A percentile compares a stretch with the other conserved stretches of the same genome.
Evolutionary conservation across 176 grass and related monocot genomes (phyloP).

Genomic region (Urochloa ruziziensis): DNA sequence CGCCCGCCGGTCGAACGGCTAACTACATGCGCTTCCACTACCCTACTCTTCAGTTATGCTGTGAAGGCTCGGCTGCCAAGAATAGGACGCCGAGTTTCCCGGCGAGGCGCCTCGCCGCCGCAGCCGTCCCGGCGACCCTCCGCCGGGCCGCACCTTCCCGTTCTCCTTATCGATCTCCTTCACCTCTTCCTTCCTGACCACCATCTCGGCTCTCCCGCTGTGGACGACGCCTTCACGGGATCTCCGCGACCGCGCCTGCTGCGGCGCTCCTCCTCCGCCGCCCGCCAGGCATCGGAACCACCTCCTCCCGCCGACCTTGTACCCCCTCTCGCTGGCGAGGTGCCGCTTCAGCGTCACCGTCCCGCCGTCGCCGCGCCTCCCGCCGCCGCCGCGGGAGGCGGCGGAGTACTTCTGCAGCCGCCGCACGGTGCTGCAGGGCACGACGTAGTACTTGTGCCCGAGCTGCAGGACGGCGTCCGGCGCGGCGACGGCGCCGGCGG

Average conservation of each 20-base stretch:
- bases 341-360: conserved; percentile 17
- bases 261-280: not conserved
- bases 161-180: not conserved
- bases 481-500: conserved; percentile 25
- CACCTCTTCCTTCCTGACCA: not conserved
- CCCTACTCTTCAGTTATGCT: conserved; percentile 60
- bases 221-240: not conserved
- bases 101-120: conserved; percentile 27
- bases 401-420: conserved; percentile 43
- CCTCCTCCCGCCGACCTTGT: conserved; percentile 5
- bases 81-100: conserved; percentile 30
- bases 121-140: not conserved
- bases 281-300: conserved; percentile 27
- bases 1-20: no score
- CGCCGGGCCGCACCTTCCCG: not conserved
- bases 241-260: not conserved
- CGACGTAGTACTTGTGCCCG: conserved; percentile 54
- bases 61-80: conserved; percentile 59
- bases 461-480: conserved; percentile 44
- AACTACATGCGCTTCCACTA: no score
- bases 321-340: conserved; percentile 21
- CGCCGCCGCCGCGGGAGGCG: no score
- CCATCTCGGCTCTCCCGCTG: not conserved
- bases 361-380: not conserved
- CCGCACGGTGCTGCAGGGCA: conserved; percentile 49